Evolutionary conservation across 106 monocot genomes (phyloP), one percentile per base, ranked within the genome.

Genomic region (Apostasia ramifera): DNA sequence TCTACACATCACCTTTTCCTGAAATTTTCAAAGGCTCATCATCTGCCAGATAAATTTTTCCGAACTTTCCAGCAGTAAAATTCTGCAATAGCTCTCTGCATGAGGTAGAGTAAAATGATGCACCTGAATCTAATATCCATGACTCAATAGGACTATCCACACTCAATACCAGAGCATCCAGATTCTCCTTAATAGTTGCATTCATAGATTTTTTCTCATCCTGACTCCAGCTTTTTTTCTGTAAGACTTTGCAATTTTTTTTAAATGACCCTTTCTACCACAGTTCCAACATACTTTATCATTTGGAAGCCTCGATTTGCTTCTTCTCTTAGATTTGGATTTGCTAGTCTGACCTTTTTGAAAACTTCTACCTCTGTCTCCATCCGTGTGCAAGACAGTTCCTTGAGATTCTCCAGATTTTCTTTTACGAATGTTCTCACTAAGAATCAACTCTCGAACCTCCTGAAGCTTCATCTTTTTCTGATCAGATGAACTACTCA

Each of bases 391-490:
- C n/a, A n/a, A 46, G 13, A 42, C 5, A 46, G 13, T 13, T 2
- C 74, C 0, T 15, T 9, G 57, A 53, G 8, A 12, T 59, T 68
- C 44, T 49, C 57, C 48, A 57, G 8, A 46, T 68, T 69, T 37
- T 37, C 58, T 68, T 14, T 2, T 52, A 13, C 1, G 47, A 60
- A 69, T 69, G 6, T 49, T 47, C n/a, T 69, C 67, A 5, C 47
- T 76, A 7, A 61, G 40, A 59, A 61, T 76, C 41, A 61, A 59
- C n/a, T 76, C 57, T 43, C 26, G 8, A 8, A 59, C 37, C 3
- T 59, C 60, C 13, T 46, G 39, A 47, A 59, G 37, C 42, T 68
- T 68, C 49, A 76, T 40, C 47, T 68, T 69, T 1, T 0, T 67
- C 1, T 14, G 44, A 13, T 58, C 58, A n/a, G 42, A 57, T 9